Evolutionary conservation across 345 rosid genomes (phyloP), one percentile per base, ranked within the genome.

Genomic region (Erodium maritimum): DNA sequence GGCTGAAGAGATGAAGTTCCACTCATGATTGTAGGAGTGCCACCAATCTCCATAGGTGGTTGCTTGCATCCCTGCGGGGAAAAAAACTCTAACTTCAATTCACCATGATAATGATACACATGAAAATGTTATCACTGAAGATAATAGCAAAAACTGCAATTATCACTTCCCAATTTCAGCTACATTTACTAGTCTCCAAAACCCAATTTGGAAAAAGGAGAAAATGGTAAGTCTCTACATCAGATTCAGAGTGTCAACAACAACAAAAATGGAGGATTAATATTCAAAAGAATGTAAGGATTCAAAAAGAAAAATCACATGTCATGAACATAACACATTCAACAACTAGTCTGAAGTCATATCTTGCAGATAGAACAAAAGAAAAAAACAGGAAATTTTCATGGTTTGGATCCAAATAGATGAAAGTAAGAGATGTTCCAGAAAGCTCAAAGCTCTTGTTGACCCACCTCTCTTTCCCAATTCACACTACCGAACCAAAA

Each of bases 31-130:
- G 81, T 58, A 5, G 82, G 75, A 55, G 77, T 60, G 11, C 72
- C 82, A 33, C 50, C 71, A 1, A 71, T 55, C 17, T 86, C 96
- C 56, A 69, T 62, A 23, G 76, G 75, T 1, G 70, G 74, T 69
- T 84, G 96, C 75, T 65, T 87, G 81, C 62, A 73, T 71, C 99
- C 97, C 99, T 93, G 86, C n/a, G 56, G 17, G 3, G 52, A 24
- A 6, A 54, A 12, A 17, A 54, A 52, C 60, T 64, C 55, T 57
- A 42, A 62, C 18, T 12, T 50, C 37, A 3, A 51, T 21, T 45
- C 51, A 4, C 8, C 12, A 29, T 3, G 34, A 29, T 29, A 29
- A 29, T 14, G 8, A 42, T 12, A 29, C 8, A 29, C 48, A 42
- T 7, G 3, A 42, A 2, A 1, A 42, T 42, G 48, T 7, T 42